Percentiles rank a stretch among this genome's conserved stretches.
Evolutionary conservation across 1,284 basidiomycete genomes (phyloP).

Genomic region (Papiliotrema laurentii): DNA sequence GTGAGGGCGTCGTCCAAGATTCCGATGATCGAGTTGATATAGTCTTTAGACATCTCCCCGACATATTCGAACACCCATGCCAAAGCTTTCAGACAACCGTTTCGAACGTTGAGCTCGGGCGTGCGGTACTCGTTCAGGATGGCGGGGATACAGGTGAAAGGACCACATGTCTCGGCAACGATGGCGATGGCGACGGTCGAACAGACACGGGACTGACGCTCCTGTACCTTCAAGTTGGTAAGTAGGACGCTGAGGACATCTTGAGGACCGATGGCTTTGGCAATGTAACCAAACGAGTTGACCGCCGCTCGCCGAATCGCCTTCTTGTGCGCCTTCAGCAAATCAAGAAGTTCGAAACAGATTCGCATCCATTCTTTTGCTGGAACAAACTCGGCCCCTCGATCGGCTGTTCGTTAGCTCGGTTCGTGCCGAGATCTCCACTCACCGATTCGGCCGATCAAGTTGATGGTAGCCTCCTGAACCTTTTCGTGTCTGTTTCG

Average conservation of each 20-base stretch:
- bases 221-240: slow-evolving; percentile 96
- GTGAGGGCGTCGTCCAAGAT: slow-evolving; percentile 98
- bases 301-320: slow-evolving; percentile 97
- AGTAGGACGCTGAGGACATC: slow-evolving; percentile 94
- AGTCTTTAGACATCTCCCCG: slow-evolving; percentile 98
- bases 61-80: slow-evolving; percentile 99
- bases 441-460: slow-evolving; percentile 93
- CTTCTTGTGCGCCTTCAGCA: slow-evolving; percentile 99
- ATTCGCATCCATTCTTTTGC: slow-evolving; percentile 99
- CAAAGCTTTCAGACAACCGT: slow-evolving; percentile 97
- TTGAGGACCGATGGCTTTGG: slow-evolving; percentile 97
- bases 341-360: slow-evolving; percentile 94
- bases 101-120: slow-evolving; percentile 95
- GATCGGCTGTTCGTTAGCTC: slow-evolving; percentile 64
- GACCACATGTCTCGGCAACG: slow-evolving; percentile 94
- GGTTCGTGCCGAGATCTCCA: slow-evolving; percentile 9
- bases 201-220: slow-evolving; percentile 97
- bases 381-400: slow-evolving; percentile 96
- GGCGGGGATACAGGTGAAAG: slow-evolving; percentile 98
- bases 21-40: slow-evolving; percentile 92
- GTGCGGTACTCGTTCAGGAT: slow-evolving; percentile 99
- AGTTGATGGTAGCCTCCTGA: slow-evolving; percentile 98
- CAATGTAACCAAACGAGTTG: slow-evolving; percentile 99
- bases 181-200: slow-evolving; percentile 96
- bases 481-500: slow-evolving; percentile 99